Percentiles rank a stretch among this genome's conserved stretches.
Evolutionary conservation across 495 filamentous ascomycete species (phyloP).

Genomic region (Neurospora africana): DNA sequence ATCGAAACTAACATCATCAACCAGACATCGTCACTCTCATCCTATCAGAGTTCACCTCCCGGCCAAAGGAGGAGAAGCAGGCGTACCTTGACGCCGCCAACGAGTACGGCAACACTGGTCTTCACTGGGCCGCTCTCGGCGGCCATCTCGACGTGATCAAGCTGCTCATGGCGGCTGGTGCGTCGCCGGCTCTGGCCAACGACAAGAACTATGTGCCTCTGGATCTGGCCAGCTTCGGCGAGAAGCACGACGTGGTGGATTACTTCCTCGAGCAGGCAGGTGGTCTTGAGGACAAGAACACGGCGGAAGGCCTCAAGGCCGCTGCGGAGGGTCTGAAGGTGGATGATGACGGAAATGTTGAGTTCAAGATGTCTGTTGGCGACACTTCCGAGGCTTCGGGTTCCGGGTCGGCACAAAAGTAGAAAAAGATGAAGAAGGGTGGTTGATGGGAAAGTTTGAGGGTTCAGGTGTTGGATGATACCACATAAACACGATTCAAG

Average conservation of each 20-base stretch:
- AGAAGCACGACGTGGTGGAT: conserved; percentile 55
- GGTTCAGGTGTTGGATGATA: background rate
- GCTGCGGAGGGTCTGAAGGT: conserved; percentile 19
- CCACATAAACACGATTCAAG: background rate
- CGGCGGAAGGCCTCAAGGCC: conserved; percentile 20
- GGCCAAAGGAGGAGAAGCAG: conserved; percentile 20
- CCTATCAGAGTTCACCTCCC: conserved; percentile 26
- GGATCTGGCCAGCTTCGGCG: conserved; percentile 70
- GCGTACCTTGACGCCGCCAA: conserved; percentile 60
- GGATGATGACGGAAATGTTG: conserved; percentile 14
- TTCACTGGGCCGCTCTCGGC: conserved; percentile 88
- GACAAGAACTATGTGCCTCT: conserved; percentile 75
- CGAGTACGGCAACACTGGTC: conserved; percentile 69
- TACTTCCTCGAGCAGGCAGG: conserved; percentile 49
- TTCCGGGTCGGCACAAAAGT: background rate
- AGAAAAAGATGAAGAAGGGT: background rate
- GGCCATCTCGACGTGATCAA: conserved; percentile 76
- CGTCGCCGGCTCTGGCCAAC: conserved; percentile 65
- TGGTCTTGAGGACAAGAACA: conserved; percentile 43
- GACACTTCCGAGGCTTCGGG: background rate
- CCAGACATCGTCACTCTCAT: conserved; percentile 32
- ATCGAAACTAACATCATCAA: background rate
- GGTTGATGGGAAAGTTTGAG: background rate
- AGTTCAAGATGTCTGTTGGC: background rate
- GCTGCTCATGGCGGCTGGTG: conserved; percentile 49